These are phyloP conservation scores for Gentiana dahurica DNA, from an alignment of 257 asterid genomes.

Conservation along the genomic window DNA sequence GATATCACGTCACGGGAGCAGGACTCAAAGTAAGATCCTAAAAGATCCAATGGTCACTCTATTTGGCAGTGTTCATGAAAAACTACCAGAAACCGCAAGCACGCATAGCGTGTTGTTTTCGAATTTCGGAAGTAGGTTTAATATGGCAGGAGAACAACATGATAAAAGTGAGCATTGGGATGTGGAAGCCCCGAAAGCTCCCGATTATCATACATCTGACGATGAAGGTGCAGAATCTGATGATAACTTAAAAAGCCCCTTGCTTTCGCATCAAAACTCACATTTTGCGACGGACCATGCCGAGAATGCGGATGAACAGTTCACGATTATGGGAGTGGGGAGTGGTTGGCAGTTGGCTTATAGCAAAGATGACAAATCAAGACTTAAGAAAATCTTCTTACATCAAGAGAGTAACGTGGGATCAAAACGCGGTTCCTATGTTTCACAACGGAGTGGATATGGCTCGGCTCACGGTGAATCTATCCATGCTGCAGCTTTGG, in stretches of 20 bases:
- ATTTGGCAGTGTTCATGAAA: slow-evolving; percentile 88
- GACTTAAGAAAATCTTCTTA: slow-evolving; percentile 72
- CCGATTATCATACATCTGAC: slow-evolving; percentile 28
- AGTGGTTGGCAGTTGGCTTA: slow-evolving; percentile 99
- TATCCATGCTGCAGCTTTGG: slow-evolving; percentile 83
- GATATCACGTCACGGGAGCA: slow-evolving; percentile 76
- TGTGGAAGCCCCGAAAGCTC: slow-evolving; percentile 53
- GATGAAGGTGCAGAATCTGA: slow-evolving; percentile 55
- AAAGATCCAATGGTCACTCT: slow-evolving; percentile 89
- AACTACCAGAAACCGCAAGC: slow-evolving; percentile 61
- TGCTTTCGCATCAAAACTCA: slow-evolving; percentile 53
- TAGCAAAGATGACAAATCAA: slow-evolving; percentile 57
- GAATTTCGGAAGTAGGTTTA: slow-evolving; percentile 78
- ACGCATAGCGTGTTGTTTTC: slow-evolving; percentile 81
- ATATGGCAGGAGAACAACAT: slow-evolving; percentile 34
- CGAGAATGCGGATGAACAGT: slow-evolving; percentile 34
- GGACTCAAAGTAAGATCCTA: slow-evolving; percentile 36
- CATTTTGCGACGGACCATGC: slow-evolving; percentile 36
- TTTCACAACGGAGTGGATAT: slow-evolving; percentile 50
- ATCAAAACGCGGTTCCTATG: slow-evolving; percentile 65
- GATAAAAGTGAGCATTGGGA: slow-evolving; percentile 58
- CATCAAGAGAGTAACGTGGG: slow-evolving; percentile 66
- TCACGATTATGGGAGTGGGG: slow-evolving; percentile 68
- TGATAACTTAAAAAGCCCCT: slow-evolving; percentile 70
- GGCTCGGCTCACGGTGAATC: slow-evolving; percentile 36